A percentile compares a stretch with the other conserved stretches of the same genome.
Evolutionary conservation across 495 filamentous ascomycete species (phyloP).

Genomic region (Neurospora sp.): DNA sequence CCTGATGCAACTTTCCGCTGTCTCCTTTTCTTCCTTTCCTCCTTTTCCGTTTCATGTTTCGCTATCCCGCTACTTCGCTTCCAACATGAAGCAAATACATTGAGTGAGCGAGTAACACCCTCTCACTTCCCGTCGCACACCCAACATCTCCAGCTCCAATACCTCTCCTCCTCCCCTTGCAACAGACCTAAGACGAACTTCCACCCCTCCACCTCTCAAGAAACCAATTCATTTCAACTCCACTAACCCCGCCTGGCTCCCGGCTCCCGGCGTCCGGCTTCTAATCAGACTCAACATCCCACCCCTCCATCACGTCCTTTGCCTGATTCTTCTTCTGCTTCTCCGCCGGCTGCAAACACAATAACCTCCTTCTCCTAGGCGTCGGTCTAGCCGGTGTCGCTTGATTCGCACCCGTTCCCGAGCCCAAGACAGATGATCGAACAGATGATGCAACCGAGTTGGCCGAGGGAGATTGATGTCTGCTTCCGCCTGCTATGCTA

Average conservation of each 20-base stretch:
- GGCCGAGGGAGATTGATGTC: neutral
- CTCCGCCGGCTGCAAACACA: neutral
- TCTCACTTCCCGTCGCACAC: neutral
- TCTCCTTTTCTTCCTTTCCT: neutral
- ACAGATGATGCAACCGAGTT: neutral
- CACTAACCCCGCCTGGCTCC: neutral
- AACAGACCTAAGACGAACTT: neutral
- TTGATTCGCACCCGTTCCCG: neutral
- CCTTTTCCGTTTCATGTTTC: neutral
- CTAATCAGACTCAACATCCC: neutral
- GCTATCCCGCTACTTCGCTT: neutral
- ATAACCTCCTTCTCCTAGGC: neutral
- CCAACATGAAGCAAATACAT: too few relatives aligned
- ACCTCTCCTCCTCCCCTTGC: neutral
- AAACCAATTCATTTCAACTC: neutral
- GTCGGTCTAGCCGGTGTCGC: neutral
- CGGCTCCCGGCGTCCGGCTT: neutral
- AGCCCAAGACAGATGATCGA: neutral
- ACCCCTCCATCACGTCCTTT: neutral
- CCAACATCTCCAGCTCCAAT: neutral
- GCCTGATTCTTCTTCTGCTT: neutral
- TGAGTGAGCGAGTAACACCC: neutral
- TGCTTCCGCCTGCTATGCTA: neutral
- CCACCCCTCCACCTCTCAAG: neutral
- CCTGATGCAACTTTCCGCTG: too few relatives aligned